Base-by-base conservation (phyloP, 129 eudicot genomes). In the Flaveria trinervia region DNA sequence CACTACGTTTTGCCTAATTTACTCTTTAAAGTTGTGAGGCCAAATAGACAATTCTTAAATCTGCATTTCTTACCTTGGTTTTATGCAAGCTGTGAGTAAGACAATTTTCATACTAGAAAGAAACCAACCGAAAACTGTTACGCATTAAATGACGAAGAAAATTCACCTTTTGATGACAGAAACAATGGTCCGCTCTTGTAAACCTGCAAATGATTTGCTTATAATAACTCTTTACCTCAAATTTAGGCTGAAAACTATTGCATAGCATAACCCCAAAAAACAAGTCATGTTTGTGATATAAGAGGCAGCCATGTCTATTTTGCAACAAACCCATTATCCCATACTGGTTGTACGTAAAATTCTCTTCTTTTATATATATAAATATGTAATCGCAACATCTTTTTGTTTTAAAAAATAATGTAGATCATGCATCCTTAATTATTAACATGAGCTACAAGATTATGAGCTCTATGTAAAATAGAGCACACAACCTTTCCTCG, bases 111-210 rank as follows among this genome's bases (percentile, higher is more conserved):
- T 65, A 26, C 30, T 8, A 59, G 41, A 75, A 72, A 80, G 3
- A 68, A n/a, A 75, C 46, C 80, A 71, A 46, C 9, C 9, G 7
- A 48, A 65, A 52, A 50, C 20, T 22, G 65, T 55, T 68, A 25
- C 16, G 56, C 59, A 25, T 66, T 22, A 0, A 77, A 48, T 18
- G 36, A 52, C 25, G 23, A 52, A 30, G 23, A 72, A 60, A 18
- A 56, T 30, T 80, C 75, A 90, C 98, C 98, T 90, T 86, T 93
- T 71, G 97, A 93, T 73, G 98, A 88, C 55, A 93, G 83, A 79
- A 90, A 93, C 67, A 93, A 82, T 39, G 96, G 91, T 48, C 98
- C 98, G 64, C 91, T 87, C 80, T 90, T 93, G 85, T 87, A 90
- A 62, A 93, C 96, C 98, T 93, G 96, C 75, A 82, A 61, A 70